Evolutionary conservation across 768 basidiomycete species (phyloP).

Genomic region (Termitomyces sp.): DNA sequence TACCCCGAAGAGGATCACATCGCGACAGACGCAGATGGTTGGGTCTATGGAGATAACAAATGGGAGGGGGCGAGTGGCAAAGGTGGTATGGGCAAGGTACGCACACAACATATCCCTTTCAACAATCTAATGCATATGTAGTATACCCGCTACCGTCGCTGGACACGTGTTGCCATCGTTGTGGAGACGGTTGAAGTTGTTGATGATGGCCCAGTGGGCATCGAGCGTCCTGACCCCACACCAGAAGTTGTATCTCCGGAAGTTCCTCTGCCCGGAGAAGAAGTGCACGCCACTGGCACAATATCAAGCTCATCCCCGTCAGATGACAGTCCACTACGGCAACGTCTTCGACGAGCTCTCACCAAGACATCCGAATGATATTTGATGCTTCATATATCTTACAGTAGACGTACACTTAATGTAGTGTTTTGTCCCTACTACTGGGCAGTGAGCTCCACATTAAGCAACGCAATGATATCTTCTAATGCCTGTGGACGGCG

Average conservation of each 20-base stretch:
- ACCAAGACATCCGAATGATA: conserved; percentile 17
- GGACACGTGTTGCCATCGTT: conserved; percentile 82
- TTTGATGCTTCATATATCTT: no score
- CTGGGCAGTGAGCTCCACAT: background rate
- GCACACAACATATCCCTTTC: background rate
- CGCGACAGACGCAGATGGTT: conserved; percentile 81
- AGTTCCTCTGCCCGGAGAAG: background rate
- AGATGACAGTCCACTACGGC: conserved; percentile 22
- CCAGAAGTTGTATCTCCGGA: conserved; percentile 1
- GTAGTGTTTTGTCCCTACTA: background rate
- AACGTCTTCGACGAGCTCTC: conserved; percentile 24
- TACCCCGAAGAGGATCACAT: conserved; percentile 42
- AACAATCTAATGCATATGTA: conserved; percentile 21
- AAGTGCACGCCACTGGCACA: conserved; percentile 12
- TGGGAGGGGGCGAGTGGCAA: conserved; percentile 79
- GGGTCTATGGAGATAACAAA: conserved; percentile 94
- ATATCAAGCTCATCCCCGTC: conserved; percentile 12
- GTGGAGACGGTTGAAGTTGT: conserved; percentile 67
- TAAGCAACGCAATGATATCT: conserved; percentile 16
- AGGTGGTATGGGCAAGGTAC: conserved; percentile 83
- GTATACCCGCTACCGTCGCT: conserved; percentile 84
- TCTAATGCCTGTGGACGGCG: conserved; percentile 8
- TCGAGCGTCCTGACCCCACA: conserved; percentile 10
- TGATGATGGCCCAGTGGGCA: conserved; percentile 30
- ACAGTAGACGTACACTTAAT: background rate